Base-by-base conservation (phyloP, 371 early-diverging fungal genomes). In the Haplosporangium sp. region DNA sequence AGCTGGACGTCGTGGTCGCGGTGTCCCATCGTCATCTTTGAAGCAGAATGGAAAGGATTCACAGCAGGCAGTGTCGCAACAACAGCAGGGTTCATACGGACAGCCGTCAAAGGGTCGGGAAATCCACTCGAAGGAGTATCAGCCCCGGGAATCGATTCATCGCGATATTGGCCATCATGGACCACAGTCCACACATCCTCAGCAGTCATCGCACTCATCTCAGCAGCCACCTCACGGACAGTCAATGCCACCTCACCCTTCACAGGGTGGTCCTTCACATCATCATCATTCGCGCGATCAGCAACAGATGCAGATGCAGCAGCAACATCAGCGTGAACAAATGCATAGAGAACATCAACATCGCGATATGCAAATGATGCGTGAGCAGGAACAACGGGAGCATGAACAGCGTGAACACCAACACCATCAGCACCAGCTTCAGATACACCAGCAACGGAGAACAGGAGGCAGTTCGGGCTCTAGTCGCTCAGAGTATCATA, bases 121-220 rank as follows among this genome's bases (percentile, higher is more conserved):
- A 64, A 70, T 70, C 36, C 76, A 76, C 56, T 71, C 77, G 23
- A 77, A 77, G 43, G 77, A 77, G 23, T 77, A 77, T 29, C 77
- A 77, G 29, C 72, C 77, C 1, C 46, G 77, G 47, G 77, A 77
- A 3, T 59, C 60, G 3, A 71, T 67, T 48, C 72, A 56, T 43
- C 77, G 77, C 51, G 77, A 77, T n/a, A 29, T 67, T 14, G 23
- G 60, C 13, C 77, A 77, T 52, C 77, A 67, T 56, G 46, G 53
- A 20, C 69, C 51, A 29, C 43, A 46, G 18, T 18, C 61, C 7
- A 12, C 62, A 18, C 74, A 69, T 16, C 18, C 69, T 23, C 58
- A 55, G 7, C 62, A 67, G 64, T 51, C 42, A 13, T 40, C 55
- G 2, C 67, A 73, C 55, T 47, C 64, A 23, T 56, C 65, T 38